phyloP scores from a whole-genome alignment of 495 filamentous ascomycete species.

The Penicillium lagena region DNA sequence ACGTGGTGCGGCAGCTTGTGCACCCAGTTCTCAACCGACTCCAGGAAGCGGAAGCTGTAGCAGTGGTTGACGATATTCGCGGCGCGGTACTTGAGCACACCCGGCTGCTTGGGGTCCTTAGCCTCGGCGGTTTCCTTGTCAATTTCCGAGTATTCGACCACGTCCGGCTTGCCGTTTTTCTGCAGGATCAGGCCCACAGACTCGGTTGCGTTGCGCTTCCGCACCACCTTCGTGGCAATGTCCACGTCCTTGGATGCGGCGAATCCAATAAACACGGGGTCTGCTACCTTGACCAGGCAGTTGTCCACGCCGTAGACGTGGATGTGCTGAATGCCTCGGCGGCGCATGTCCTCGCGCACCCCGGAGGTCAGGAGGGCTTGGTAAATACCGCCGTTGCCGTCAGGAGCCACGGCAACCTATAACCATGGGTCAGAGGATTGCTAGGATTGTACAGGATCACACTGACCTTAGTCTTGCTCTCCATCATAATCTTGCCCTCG shows the following conservation, averaged over 20 bases:
- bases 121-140: constrained; percentile 81
- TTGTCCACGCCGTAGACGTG: constrained; percentile 99
- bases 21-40: constrained; percentile 79
- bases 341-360: constrained; percentile 82
- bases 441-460: not conserved
- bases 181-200: constrained; percentile 90
- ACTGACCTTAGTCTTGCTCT: constrained; percentile 75
- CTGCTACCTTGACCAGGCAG: constrained; percentile 95
- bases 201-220: constrained; percentile 95
- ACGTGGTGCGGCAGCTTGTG: constrained; percentile 91
- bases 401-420: constrained; percentile 88
- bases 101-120: constrained; percentile 74
- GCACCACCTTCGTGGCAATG: constrained; percentile 96
- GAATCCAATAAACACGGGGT: constrained; percentile 94
- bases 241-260: constrained; percentile 83
- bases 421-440: not conserved
- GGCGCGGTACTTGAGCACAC: constrained; percentile 88
- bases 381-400: constrained; percentile 97
- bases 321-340: constrained; percentile 87
- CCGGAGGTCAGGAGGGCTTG: constrained; percentile 76
- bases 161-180: constrained; percentile 94
- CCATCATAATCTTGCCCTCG: constrained; percentile 93
- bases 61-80: constrained; percentile 99
- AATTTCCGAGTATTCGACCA: constrained; percentile 99
- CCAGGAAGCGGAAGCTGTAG: constrained; percentile 91